Base-by-base conservation (phyloP, 78 protist species). In the Dictyostelium firmibasis region DNA sequence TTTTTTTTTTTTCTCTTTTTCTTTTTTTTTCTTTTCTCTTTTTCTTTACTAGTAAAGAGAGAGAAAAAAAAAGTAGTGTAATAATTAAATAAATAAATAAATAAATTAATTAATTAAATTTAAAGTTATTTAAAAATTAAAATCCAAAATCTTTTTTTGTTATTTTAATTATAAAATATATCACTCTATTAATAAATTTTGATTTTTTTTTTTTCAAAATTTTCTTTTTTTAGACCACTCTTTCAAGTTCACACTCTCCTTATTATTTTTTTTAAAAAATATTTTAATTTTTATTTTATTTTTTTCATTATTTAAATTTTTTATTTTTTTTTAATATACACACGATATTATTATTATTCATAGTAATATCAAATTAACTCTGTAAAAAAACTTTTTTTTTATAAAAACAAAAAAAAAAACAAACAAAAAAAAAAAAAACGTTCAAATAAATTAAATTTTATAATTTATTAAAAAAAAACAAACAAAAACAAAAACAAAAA, bases 41-140 rank as follows among this genome's bases (percentile, higher is more conserved):
- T 33, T 74, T 75, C 81, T 27, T 75, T 75, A 75, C 81, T 33
- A 27, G 25, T 75, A 75, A 33, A 75, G 81, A 75, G 38, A 33
- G 44, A 33, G 38, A 33, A 75, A 33, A 72, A 72, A 29, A 69
- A 69, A 69, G 36, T 69, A 69, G 31, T 69, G 36, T n/a, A 69
- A 29, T 11, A 69, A 25, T 4, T 25, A 25, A 62, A 62, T 25
- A 69, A 69, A 6, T 69, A 69, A 69, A 57, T 50, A 50, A 50
- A 50, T 50, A 50, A 50, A 50, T 16, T 4, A 50, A 50, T 50
- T 14, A 50, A 50, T 50, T 50, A 50, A 50, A n/a, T n/a, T 57
- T 57, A 57, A 57, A 13, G 20, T 57, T 57, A 16, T 57, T 57
- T 57, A 20, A n/a, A 57, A 57, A 57, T 57, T 57, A 57, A 57